Percentiles rank a stretch among this genome's conserved stretches.
phyloP scores from a whole-genome alignment of 2,329 filamentous ascomycete species.

The Penicillium rolfsii region DNA sequence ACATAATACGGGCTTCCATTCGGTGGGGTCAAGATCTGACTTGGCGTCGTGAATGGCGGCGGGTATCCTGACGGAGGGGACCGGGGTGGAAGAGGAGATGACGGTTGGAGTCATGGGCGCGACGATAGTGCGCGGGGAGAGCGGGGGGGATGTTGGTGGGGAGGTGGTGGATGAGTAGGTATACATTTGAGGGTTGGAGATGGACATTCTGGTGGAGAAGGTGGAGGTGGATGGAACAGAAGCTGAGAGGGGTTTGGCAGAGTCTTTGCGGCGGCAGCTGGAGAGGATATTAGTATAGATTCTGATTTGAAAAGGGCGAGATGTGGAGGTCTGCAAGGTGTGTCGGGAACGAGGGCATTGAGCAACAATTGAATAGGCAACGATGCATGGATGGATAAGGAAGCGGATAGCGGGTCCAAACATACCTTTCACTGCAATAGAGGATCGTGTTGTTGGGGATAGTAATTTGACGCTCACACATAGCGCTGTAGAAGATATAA shows the following conservation, averaged over 20 bases:
- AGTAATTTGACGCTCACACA: conserved; percentile 68
- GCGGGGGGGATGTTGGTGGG: conserved; percentile 39
- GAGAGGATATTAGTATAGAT: conserved; percentile 8
- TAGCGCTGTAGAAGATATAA: conserved; percentile 52
- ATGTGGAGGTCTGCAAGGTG: background rate
- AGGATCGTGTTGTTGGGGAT: conserved; percentile 62
- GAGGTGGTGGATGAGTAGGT: conserved; percentile 13
- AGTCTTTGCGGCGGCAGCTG: conserved; percentile 54
- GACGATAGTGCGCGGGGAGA: conserved; percentile 43
- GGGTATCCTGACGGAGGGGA: conserved; percentile 44
- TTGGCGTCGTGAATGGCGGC: conserved; percentile 42
- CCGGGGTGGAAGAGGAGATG: conserved; percentile 24
- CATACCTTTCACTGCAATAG: conserved; percentile 67
- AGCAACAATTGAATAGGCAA: background rate
- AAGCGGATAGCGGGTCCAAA: background rate
- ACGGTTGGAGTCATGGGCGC: conserved; percentile 43
- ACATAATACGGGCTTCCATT: conserved; percentile 54
- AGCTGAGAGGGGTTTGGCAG: conserved; percentile 49
- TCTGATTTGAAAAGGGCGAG: background rate
- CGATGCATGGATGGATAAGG: background rate
- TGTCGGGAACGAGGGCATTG: background rate
- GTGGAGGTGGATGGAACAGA: conserved; percentile 38
- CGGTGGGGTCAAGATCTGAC: conserved; percentile 53
- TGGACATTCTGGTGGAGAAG: conserved; percentile 24
- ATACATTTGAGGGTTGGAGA: background rate